Percentiles rank a stretch among this genome's conserved stretches.
Evolutionary conservation across 176 grass and related monocot species (phyloP).

Genomic region (Cenchrus purpureus): DNA sequence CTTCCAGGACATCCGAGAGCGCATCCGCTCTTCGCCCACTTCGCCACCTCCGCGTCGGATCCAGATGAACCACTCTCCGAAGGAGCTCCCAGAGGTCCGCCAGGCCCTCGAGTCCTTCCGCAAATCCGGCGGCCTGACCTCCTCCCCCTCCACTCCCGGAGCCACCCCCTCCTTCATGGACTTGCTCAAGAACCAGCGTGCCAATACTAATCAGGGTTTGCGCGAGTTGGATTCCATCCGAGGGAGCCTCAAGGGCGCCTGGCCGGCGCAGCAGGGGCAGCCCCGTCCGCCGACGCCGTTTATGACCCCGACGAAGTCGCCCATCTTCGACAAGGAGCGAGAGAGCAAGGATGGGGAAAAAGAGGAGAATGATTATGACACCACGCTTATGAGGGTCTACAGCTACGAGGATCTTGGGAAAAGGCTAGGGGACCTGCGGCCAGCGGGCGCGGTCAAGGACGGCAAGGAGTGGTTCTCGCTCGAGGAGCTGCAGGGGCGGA

Average conservation of each 20-base stretch:
- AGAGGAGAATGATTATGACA: background rate
- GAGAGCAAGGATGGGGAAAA: background rate
- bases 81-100: constrained; percentile 29
- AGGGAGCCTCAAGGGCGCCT: constrained; percentile 8
- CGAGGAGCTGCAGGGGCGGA: constrained; percentile 71
- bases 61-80: constrained; percentile 20
- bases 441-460: constrained; percentile 50
- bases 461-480: constrained; percentile 69
- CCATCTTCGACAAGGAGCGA: constrained; percentile 36
- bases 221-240: background rate
- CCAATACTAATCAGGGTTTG: background rate
- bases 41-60: constrained; percentile 33
- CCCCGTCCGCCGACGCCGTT: background rate
- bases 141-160: constrained; percentile 20
- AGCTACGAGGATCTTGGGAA: constrained; percentile 65
- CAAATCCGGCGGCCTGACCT: background rate
- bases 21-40: constrained; percentile 38
- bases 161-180: constrained; percentile 44
- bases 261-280: background rate
- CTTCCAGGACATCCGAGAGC: constrained; percentile 54
- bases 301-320: background rate
- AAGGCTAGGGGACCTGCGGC: constrained; percentile 64
- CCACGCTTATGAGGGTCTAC: constrained; percentile 54
- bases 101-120: constrained; percentile 45
- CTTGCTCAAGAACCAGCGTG: constrained; percentile 38